Percentiles rank a stretch among this genome's conserved stretches.
phyloP scores from a whole-genome alignment of 257 asterid genomes.

The Galeopsis tetrahit region DNA sequence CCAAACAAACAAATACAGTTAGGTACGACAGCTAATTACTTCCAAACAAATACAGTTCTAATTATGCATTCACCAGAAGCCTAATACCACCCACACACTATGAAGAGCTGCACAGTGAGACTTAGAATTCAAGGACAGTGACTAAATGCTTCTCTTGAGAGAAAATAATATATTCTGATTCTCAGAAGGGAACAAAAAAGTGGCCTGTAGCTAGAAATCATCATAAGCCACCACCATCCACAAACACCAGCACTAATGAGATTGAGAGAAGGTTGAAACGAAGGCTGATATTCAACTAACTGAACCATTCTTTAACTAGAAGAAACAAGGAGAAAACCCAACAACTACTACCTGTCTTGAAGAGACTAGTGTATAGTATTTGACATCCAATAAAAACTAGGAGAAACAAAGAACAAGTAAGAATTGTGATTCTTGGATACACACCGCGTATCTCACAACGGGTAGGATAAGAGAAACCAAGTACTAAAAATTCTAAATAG shows the following conservation, averaged over 20 bases:
- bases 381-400: neutral
- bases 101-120: too few species aligned
- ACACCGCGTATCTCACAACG: neutral
- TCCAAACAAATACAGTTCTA: neutral
- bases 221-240: neutral
- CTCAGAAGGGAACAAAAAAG: too few species aligned
- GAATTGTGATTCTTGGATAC: neutral
- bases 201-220: too few species aligned
- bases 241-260: neutral
- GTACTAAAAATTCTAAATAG: too few species aligned
- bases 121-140: too few species aligned
- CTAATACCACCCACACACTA: neutral
- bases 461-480: neutral
- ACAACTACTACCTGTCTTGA: neutral
- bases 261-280: neutral
- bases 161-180: too few species aligned
- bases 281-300: neutral
- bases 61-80: neutral
- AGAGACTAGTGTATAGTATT: neutral
- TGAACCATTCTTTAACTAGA: neutral
- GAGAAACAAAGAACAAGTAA: neutral
- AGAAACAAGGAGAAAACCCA: neutral
- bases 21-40: neutral
- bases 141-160: too few species aligned
- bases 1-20: neutral